Evolutionary conservation across 2,329 filamentous ascomycete species (phyloP).

Genomic region (Exophiala bonariae): DNA sequence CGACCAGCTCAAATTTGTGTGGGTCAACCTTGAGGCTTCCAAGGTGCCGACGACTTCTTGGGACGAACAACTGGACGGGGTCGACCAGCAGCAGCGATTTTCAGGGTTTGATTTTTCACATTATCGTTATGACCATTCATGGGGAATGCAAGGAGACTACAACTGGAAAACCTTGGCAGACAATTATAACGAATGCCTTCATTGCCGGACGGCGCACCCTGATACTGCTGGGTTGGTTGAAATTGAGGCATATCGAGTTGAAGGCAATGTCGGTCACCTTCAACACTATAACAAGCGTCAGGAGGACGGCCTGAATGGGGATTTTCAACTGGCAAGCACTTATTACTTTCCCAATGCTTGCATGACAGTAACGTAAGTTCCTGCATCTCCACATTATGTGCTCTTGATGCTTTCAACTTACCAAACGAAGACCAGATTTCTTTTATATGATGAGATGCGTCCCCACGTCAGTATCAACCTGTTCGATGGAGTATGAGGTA

Average conservation of each 20-base stretch:
- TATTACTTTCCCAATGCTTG: conserved; percentile 29
- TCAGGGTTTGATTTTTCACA: conserved; percentile 50
- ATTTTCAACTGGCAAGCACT: conserved; percentile 19
- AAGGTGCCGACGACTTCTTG: conserved; percentile 45
- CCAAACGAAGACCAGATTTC: conserved; percentile 52
- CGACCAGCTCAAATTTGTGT: conserved; percentile 46
- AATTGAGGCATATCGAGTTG: conserved; percentile 53
- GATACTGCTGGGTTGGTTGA: conserved; percentile 55
- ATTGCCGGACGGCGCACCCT: conserved; percentile 59
- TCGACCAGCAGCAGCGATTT: conserved; percentile 48
- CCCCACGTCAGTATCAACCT: conserved; percentile 51
- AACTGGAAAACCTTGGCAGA: conserved; percentile 63
- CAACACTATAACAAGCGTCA: conserved; percentile 50
- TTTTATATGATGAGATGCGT: conserved; percentile 66
- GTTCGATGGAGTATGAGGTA: conserved; percentile 63
- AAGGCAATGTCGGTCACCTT: conserved; percentile 54
- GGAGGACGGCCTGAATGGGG: conserved; percentile 14
- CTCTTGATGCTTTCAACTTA: conserved; percentile 6
- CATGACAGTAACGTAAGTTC: conserved; percentile 23
- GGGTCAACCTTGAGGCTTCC: too few relatives aligned
- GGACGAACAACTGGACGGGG: conserved; percentile 51
- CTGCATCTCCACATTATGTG: neutral
- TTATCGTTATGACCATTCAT: conserved; percentile 58
- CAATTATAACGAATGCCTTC: conserved; percentile 59
- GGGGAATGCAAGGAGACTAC: conserved; percentile 57